These are phyloP conservation scores for Ophiostoma pallidulum DNA, from an alignment of 2,329 filamentous ascomycete genomes.

Conservation along the genomic window DNA sequence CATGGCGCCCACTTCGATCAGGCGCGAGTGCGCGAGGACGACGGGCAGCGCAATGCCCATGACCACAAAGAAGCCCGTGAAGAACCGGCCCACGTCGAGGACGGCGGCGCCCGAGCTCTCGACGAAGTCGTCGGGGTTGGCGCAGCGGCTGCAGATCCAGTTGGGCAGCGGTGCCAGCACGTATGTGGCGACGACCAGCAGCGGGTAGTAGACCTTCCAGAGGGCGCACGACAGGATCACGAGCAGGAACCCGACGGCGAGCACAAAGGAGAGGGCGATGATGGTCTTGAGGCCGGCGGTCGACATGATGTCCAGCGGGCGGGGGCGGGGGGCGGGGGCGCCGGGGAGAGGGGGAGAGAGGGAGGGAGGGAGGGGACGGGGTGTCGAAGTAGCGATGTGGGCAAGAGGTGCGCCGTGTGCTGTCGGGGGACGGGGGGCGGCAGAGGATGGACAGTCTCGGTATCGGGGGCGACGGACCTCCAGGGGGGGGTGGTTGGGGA, in stretches of 20 bases:
- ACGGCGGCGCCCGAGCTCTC: slow-evolving; percentile 72
- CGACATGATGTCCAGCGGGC: slow-evolving; percentile 39
- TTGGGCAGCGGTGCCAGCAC: slow-evolving; percentile 89
- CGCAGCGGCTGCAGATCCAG: slow-evolving; percentile 84
- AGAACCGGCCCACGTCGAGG: slow-evolving; percentile 88
- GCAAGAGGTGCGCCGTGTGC: too few relatives aligned
- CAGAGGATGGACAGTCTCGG: too few relatives aligned
- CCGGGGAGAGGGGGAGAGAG: neutral
- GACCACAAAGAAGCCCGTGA: slow-evolving; percentile 89
- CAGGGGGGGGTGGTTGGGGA: too few relatives aligned
- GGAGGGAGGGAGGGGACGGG: neutral
- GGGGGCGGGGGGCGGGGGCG: too few relatives aligned
- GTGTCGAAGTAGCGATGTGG: too few relatives aligned
- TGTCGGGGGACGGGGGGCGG: too few relatives aligned
- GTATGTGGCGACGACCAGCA: slow-evolving; percentile 94
- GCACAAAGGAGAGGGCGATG: slow-evolving; percentile 96
- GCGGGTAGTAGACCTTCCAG: slow-evolving; percentile 87
- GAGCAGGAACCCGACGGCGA: slow-evolving; percentile 96
- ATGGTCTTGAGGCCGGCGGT: slow-evolving; percentile 96
- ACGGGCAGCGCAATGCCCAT: slow-evolving; percentile 93
- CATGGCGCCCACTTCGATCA: slow-evolving; percentile 80
- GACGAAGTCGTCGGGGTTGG: slow-evolving; percentile 92
- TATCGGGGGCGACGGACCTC: too few relatives aligned
- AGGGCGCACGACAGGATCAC: slow-evolving; percentile 96
- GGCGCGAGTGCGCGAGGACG: slow-evolving; percentile 74